Base-by-base conservation (phyloP, 305 asterid species). In the Fraxinus floribunda region DNA sequence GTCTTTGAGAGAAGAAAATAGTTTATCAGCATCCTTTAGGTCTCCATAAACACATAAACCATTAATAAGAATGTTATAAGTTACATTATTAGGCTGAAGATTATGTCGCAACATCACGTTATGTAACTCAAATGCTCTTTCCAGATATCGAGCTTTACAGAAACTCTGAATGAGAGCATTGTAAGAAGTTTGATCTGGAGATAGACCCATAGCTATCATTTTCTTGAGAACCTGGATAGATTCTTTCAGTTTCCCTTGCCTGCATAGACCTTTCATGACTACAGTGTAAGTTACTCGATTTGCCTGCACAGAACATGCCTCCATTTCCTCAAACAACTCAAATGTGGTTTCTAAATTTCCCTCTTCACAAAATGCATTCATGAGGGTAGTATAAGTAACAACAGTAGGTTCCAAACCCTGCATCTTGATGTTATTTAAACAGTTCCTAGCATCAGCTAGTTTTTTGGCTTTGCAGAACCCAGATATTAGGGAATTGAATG, bases 281-380 rank as follows among this genome's bases (percentile, higher is more conserved):
- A 94, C 95, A 57, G 99, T 91, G 83, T 87, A 90, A 81, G 97
- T 92, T 77, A 91, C 91, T 82, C 83, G 91, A 85, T 91, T 92
- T 64, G 91, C 94, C 86, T 90, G 88, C 66, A 94, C 29, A 34
- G 81, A 88, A 64, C 79, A 85, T 79, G 85, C 87, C 83, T 86
- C 85, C 94, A 95, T 95, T 87, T 90, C 95, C 6, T 79, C 64
- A 15, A 85, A 81, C 86, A 94, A 86, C 78, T 86, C 85, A 81
- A 80, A 35, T 55, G 89, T 68, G 38, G 83, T 84, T 73, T 83
- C 74, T 70, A 82, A 66, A 77, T 90, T 75, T 77, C 94, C 90
- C 68, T 64, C 88, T 81, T 92, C 97, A 78, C 89, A 87, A 81
- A 83, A 94, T 35, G 90, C 92, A 85, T 91, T 86, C 94, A 95